Conservation (phyloP, 1,284 basidiomycete species). For the Inonotus obliquus region DNA sequence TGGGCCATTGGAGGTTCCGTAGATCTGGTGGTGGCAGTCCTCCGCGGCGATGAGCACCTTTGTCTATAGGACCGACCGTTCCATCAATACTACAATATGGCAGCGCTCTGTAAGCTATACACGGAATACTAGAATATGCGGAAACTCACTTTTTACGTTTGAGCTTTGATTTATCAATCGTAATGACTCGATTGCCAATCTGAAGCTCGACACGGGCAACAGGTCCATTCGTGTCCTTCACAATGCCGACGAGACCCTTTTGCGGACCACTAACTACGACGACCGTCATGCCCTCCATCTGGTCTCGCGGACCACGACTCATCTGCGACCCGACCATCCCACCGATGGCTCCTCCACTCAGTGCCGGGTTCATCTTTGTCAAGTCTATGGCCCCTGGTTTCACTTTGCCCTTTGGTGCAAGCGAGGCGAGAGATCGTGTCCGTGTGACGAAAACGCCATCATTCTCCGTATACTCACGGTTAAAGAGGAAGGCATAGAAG, state of each 20-base stretch:
- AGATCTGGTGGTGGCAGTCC: neutral
- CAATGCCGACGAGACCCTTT: conserved; percentile 89
- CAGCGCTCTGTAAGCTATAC: neutral
- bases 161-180: conserved; percentile 79
- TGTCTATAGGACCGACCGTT: conserved; percentile 42
- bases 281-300: conserved; percentile 79
- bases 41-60: conserved; percentile 15
- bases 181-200: conserved; percentile 87
- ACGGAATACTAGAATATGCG: neutral
- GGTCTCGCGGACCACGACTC: conserved; percentile 73
- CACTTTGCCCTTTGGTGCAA: conserved; percentile 79
- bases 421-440: conserved; percentile 70
- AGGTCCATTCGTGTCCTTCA: conserved; percentile 93
- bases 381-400: conserved; percentile 70
- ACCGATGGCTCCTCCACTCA: conserved; percentile 54
- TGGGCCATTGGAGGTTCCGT: conserved; percentile 6
- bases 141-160: conserved; percentile 70
- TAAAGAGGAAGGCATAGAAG: conserved; percentile 91
- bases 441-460: conserved; percentile 93
- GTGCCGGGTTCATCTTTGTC: conserved; percentile 94
- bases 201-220: conserved; percentile 89
- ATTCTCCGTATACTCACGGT: conserved; percentile 87
- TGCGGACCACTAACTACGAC: conserved; percentile 83
- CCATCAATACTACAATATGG: conserved; percentile 46
- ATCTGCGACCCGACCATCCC: conserved; percentile 81